Conservation (phyloP, 257 asterid species). For the Solanum lycopersicoides region DNA sequence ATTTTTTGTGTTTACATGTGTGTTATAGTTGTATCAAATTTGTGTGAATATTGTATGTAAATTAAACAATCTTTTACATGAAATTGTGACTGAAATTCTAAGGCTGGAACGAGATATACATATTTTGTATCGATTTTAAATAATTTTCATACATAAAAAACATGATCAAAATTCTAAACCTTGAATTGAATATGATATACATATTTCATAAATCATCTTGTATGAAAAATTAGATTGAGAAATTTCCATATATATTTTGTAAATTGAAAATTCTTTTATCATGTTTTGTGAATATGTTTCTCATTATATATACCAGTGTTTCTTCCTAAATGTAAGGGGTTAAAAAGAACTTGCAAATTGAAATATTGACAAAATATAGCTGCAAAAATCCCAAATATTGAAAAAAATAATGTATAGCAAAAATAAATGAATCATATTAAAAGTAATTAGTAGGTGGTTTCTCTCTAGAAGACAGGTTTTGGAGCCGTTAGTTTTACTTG, state of each 20-base stretch:
- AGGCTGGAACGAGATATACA: not conserved
- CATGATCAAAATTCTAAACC: not conserved
- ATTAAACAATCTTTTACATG: not conserved
- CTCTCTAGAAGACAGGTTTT: not conserved
- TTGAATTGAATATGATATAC: not conserved
- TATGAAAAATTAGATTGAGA: not conserved
- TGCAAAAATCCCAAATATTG: not conserved
- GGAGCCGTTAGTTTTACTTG: conserved; percentile 26
- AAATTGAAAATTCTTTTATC: not conserved
- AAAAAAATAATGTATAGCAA: not conserved
- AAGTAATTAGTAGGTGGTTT: conserved; percentile 18
- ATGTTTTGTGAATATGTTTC: not conserved
- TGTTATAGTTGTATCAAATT: not conserved
- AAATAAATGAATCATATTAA: not conserved
- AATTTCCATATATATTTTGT: not conserved
- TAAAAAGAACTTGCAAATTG: not conserved
- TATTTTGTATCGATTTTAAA: not conserved
- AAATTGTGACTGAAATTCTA: not conserved
- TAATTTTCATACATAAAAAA: not conserved
- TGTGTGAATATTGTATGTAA: not conserved
- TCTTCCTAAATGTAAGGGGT: not conserved
- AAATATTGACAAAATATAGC: not conserved
- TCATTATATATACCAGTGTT: not conserved
- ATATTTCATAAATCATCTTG: not conserved
- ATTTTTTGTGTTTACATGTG: not conserved